Base-by-base conservation (phyloP, 306 rosid genomes). In the Cyamopsis tetragonoloba region DNA sequence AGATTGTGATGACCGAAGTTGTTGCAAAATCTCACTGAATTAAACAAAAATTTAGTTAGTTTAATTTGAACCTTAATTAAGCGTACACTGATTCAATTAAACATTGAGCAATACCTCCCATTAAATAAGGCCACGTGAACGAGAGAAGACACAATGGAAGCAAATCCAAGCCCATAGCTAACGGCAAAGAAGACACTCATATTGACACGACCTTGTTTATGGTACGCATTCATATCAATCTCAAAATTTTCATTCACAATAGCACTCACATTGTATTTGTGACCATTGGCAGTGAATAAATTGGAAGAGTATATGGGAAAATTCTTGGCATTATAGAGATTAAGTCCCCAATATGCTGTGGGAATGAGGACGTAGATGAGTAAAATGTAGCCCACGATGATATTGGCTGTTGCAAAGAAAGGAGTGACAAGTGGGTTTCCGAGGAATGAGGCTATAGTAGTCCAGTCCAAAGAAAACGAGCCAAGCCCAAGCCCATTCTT, bases 341-440 rank as follows among this genome's bases (percentile, higher is more conserved):
- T 79, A 8, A 77, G 2, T 3, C 79, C 83, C 93, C 92, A 89
- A 26, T 89, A 89, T 1, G 80, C 61, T 1, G 49, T 1, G 1
- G 96, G 96, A 17, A 83, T 62, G 14, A 86, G 2, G 10, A 83
- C 18, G 22, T 82, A 89, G 37, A 85, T 72, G 23, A 73, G 7
- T 15, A 79, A 0, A 4, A 86, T 0, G 56, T 80, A 89, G 3
- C 96, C 96, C 0, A 55, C 88, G 0, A 79, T 13, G 32, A 82
- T 55, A 11, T 87, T 89, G n/a, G 59, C 79, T 0, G 71, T 69
- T 44, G 89, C 91, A 27, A 79, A 87, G 63, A 84, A 79, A 15
- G 96, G 93, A 14, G 80, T 79, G 7, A 85, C 72, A 0, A 89
- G 79, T 4, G 93, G 96, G 47, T 79, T 86, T 24, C 81, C 85